These are phyloP conservation scores for Pseudogymnoascus sp. DNA, from an alignment of 2,329 filamentous ascomycete species.

Conservation along the genomic window DNA sequence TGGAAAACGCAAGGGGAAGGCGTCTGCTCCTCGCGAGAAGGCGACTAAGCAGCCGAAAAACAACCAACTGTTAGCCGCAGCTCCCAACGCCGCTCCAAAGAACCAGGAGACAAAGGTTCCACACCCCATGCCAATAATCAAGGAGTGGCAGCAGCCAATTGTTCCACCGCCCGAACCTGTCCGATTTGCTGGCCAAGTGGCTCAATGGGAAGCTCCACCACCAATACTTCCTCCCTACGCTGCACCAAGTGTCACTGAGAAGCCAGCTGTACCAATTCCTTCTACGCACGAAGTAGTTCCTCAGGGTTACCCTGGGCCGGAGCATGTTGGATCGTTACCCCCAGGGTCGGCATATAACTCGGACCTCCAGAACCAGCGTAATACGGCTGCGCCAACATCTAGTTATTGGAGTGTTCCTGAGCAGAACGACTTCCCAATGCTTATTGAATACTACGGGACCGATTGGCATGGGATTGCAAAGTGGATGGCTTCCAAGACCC, in stretches of 20 bases:
- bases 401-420: slow-evolving; percentile 87
- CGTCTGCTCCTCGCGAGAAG: slow-evolving; percentile 22
- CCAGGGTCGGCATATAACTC: not conserved
- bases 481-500: slow-evolving; percentile 76
- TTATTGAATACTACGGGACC: slow-evolving; percentile 67
- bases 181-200: slow-evolving; percentile 9
- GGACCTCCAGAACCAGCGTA: slow-evolving; percentile 18
- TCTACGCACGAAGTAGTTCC: slow-evolving; percentile 16
- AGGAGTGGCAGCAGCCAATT: slow-evolving; percentile 17
- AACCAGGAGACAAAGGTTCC: not conserved
- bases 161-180: not conserved
- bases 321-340: slow-evolving; percentile 17
- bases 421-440: slow-evolving; percentile 64
- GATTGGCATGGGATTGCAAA: slow-evolving; percentile 69
- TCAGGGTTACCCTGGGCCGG: slow-evolving; percentile 18
- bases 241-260: slow-evolving; percentile 19
- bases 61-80: slow-evolving; percentile 25
- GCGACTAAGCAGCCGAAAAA: slow-evolving; percentile 25
- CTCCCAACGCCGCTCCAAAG: slow-evolving; percentile 15
- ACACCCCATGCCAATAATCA: not conserved
- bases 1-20: slow-evolving; percentile 30
- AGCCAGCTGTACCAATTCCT: slow-evolving; percentile 14
- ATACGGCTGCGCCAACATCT: slow-evolving; percentile 49
- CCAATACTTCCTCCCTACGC: slow-evolving; percentile 15
- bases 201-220: slow-evolving; percentile 20